Conservation (phyloP, 73 alveolate species). For the Stentor coeruleus region DNA sequence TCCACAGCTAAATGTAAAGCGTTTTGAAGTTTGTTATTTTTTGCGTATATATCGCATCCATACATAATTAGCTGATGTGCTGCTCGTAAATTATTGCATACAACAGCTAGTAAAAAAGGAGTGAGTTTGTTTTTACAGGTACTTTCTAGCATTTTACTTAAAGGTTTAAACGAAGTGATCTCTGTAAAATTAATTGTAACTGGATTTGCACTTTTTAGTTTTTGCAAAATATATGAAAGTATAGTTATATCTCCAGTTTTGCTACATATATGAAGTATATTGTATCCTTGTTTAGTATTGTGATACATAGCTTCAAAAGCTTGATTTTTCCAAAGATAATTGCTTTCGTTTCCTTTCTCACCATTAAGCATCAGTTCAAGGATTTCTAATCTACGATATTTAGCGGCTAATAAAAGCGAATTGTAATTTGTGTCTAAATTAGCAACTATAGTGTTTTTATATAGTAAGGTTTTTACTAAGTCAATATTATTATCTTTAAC, state of each 20-base stretch:
- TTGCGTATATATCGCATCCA: neutral
- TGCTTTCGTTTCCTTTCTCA: too few species aligned
- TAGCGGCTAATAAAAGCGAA: too few species aligned
- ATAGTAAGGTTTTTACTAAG: too few species aligned
- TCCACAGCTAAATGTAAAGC: slow-evolving; percentile 8
- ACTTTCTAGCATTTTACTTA: neutral
- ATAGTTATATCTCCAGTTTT: neutral
- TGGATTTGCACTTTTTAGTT: neutral
- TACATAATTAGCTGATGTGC: neutral
- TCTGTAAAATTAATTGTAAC: too few species aligned
- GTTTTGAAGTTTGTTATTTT: slow-evolving; percentile 20
- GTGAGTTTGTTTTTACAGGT: slow-evolving; percentile 18
- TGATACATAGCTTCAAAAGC: neutral
- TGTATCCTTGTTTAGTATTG: neutral
- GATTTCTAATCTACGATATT: too few species aligned
- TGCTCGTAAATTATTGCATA: neutral
- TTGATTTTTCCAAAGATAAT: too few species aligned
- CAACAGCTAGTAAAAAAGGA: slow-evolving; percentile 22
- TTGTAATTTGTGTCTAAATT: too few species aligned
- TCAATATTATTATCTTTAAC: neutral
- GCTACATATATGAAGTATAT: neutral
- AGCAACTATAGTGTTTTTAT: too few species aligned
- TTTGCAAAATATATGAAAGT: neutral
- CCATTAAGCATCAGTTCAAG: too few species aligned
- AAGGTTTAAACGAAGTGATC: neutral